phyloP scores from a whole-genome alignment of 164 flowering plant genomes.

The Berberis vulgaris region DNA sequence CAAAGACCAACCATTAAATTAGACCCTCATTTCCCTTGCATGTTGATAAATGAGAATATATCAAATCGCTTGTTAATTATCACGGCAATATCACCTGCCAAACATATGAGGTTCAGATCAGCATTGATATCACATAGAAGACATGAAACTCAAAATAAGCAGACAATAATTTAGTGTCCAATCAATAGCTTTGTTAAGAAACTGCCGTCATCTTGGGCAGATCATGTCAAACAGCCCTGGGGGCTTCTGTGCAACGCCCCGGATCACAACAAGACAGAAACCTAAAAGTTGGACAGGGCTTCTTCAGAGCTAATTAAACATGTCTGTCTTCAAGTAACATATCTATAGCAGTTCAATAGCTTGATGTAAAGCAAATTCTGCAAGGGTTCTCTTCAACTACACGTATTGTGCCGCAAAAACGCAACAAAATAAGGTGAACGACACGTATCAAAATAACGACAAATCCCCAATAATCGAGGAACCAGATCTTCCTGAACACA shows the following conservation, averaged over 20 bases:
- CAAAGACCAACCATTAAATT: conserved; percentile 23
- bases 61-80: neutral
- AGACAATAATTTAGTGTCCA: neutral
- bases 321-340: no score
- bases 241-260: conserved; percentile 15
- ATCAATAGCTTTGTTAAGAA: conserved; percentile 3
- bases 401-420: no score
- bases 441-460: no score
- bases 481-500: no score
- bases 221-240: conserved; percentile 20
- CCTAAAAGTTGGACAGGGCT: no score
- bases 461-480: no score
- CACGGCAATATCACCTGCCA: conserved; percentile 6
- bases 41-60: neutral
- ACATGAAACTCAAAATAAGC: neutral
- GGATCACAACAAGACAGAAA: neutral
- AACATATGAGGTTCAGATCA: conserved; percentile 6
- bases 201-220: conserved; percentile 25
- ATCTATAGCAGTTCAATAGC: no score
- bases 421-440: no score
- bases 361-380: no score
- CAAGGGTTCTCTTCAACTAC: no score
- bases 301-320: no score
- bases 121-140: neutral
- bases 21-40: conserved; percentile 12